phyloP scores from a whole-genome alignment of 1,284 basidiomycete species.

The Schizophyllum amplum region DNA sequence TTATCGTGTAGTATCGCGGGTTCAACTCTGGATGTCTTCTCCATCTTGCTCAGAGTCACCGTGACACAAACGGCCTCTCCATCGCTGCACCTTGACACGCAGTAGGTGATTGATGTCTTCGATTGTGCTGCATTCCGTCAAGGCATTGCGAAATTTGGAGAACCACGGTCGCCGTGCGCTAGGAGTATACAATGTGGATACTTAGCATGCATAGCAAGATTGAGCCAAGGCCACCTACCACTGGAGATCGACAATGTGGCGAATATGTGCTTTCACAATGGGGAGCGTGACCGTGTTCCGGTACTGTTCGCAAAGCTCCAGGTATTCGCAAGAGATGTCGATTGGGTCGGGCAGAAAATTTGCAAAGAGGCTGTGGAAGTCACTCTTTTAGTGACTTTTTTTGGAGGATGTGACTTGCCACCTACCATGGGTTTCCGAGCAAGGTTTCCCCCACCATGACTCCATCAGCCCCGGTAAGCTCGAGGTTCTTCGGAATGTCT shows the following conservation, averaged over 20 bases:
- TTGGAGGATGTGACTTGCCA: slow-evolving; percentile 1
- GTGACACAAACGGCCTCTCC: slow-evolving; percentile 34
- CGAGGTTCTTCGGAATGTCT: slow-evolving; percentile 47
- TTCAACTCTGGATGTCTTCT: too few species aligned
- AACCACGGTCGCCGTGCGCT: slow-evolving; percentile 50
- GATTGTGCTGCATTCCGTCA: slow-evolving; percentile 32
- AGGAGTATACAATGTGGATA: slow-evolving; percentile 5
- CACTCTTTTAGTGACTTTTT: not conserved
- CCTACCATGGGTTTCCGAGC: slow-evolving; percentile 55
- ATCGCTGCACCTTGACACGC: slow-evolving; percentile 36
- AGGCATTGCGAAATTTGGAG: slow-evolving; percentile 39
- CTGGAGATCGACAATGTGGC: slow-evolving; percentile 55
- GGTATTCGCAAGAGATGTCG: slow-evolving; percentile 54
- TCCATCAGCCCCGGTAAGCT: slow-evolving; percentile 58
- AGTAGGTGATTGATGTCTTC: slow-evolving; percentile 41
- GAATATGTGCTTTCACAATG: slow-evolving; percentile 48
- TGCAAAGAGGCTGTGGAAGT: slow-evolving; percentile 48
- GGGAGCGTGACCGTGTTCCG: slow-evolving; percentile 37
- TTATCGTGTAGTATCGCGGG: too few species aligned
- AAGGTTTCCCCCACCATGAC: slow-evolving; percentile 73
- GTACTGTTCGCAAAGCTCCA: slow-evolving; percentile 43
- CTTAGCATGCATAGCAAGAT: slow-evolving; percentile 4
- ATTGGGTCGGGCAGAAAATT: slow-evolving; percentile 48
- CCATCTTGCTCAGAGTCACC: too few species aligned
- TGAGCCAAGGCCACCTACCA: slow-evolving; percentile 34